phyloP scores from a whole-genome alignment of 2,329 filamentous ascomycete species.

The Arthrinium phaeospermum region DNA sequence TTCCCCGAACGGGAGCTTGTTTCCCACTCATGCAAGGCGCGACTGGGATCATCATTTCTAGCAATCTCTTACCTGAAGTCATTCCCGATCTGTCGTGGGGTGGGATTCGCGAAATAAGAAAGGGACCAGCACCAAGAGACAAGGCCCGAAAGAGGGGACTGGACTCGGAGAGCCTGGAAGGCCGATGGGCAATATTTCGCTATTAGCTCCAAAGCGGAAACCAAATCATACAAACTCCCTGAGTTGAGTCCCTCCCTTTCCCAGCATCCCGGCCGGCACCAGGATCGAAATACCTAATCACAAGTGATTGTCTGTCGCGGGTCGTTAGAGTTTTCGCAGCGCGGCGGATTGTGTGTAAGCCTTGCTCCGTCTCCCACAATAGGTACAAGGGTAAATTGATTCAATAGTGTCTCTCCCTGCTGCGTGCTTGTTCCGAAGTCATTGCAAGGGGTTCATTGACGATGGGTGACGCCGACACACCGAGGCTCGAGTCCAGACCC shows the following conservation, averaged over 20 bases:
- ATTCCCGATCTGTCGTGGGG: constrained; percentile 7
- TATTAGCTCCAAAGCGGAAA: constrained; percentile 16
- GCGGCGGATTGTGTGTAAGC: background rate
- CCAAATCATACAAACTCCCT: constrained; percentile 16
- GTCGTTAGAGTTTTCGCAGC: constrained; percentile 1
- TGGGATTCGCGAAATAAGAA: constrained; percentile 17
- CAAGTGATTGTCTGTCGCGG: background rate
- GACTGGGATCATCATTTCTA: constrained; percentile 14
- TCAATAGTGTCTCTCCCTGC: constrained; percentile 11
- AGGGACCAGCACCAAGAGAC: background rate
- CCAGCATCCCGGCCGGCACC: background rate
- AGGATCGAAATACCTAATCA: background rate
- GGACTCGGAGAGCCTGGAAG: background rate
- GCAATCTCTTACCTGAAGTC: constrained; percentile 15
- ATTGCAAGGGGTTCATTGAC: constrained; percentile 27
- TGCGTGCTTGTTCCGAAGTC: constrained; percentile 12
- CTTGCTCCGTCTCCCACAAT: background rate
- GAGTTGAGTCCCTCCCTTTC: background rate
- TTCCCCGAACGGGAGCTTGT: constrained; percentile 17
- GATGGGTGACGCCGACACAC: constrained; percentile 24
- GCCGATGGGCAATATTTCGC: constrained; percentile 8
- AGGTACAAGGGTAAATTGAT: background rate
- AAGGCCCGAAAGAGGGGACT: constrained; percentile 8
- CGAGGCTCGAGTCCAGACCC: constrained; percentile 32
- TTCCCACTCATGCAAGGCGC: constrained; percentile 16